Evolutionary conservation across 129 eudicot species (phyloP).

Genomic region (Dittrichia graveolens): DNA sequence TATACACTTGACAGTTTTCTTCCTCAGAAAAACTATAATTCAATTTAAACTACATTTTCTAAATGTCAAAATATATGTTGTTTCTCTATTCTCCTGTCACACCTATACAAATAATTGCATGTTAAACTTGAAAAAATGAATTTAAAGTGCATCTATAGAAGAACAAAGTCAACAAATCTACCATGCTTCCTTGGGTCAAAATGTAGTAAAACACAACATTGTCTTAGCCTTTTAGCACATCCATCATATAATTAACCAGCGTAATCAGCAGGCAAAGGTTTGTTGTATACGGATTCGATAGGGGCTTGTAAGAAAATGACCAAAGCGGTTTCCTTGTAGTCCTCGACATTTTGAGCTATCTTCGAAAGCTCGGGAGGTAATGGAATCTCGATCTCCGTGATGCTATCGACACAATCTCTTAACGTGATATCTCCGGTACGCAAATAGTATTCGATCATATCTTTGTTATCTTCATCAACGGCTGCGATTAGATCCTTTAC

Average conservation of each 20-base stretch:
- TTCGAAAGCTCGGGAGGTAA: conserved; percentile 34
- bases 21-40: conserved; percentile 12
- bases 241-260: conserved; percentile 9
- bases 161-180: background rate
- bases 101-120: conserved; percentile 26
- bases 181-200: conserved; percentile 1
- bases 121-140: background rate
- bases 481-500: conserved; percentile 32
- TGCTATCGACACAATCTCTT: conserved; percentile 43
- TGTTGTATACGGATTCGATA: conserved; percentile 40
- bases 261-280: conserved; percentile 42
- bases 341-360: conserved; percentile 36
- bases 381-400: conserved; percentile 25
- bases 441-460: conserved; percentile 34
- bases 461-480: conserved; percentile 39
- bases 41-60: conserved; percentile 11
- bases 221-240: background rate
- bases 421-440: conserved; percentile 42
- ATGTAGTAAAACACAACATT: conserved; percentile 2
- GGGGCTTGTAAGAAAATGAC: conserved; percentile 47
- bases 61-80: background rate
- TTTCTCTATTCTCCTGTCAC: conserved; percentile 29
- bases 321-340: conserved; percentile 40
- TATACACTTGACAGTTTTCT: background rate
- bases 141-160: conserved; percentile 19